Conservation (phyloP, 2,329 filamentous ascomycete genomes). For the Aspergillus brunneoviolaceus region DNA sequence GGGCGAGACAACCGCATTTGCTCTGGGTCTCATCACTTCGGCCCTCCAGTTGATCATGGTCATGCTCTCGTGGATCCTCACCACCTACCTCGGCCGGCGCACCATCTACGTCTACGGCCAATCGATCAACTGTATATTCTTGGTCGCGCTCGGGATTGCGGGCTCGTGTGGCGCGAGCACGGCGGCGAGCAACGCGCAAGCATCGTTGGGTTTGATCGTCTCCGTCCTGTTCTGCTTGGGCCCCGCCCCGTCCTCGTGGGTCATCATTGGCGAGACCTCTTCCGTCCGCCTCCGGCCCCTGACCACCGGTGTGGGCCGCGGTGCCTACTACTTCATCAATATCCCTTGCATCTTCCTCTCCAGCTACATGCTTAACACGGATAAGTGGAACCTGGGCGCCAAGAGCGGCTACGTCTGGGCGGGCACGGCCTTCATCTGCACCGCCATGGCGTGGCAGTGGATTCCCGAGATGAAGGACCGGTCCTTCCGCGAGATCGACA, state of each 20-base stretch:
- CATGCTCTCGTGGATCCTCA: conserved; percentile 68
- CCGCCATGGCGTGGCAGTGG: conserved; percentile 49
- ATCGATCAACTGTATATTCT: conserved; percentile 53
- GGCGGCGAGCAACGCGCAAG: conserved; percentile 55
- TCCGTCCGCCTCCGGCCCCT: conserved; percentile 63
- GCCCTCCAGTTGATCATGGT: conserved; percentile 62
- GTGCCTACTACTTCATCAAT: conserved; percentile 62
- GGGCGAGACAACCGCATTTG: conserved; percentile 55
- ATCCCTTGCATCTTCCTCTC: conserved; percentile 66
- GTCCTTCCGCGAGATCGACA: conserved; percentile 63
- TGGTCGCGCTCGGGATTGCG: conserved; percentile 60
- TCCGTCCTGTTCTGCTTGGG: conserved; percentile 64
- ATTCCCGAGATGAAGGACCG: conserved; percentile 59
- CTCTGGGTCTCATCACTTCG: conserved; percentile 64
- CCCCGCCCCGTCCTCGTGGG: conserved; percentile 64
- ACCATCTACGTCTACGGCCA: conserved; percentile 65
- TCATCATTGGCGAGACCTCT: conserved; percentile 67
- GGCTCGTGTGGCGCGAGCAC: conserved; percentile 49
- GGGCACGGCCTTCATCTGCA: conserved; percentile 58
- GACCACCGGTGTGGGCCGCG: conserved; percentile 66
- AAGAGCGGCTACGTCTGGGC: conserved; percentile 63
- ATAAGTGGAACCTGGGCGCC: conserved; percentile 48
- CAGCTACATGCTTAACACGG: conserved; percentile 61
- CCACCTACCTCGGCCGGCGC: conserved; percentile 62
- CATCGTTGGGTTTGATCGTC: conserved; percentile 63